These are phyloP conservation scores for Megacollybia platyphylla DNA, from an alignment of 1,284 basidiomycete species.

Conservation along the genomic window DNA sequence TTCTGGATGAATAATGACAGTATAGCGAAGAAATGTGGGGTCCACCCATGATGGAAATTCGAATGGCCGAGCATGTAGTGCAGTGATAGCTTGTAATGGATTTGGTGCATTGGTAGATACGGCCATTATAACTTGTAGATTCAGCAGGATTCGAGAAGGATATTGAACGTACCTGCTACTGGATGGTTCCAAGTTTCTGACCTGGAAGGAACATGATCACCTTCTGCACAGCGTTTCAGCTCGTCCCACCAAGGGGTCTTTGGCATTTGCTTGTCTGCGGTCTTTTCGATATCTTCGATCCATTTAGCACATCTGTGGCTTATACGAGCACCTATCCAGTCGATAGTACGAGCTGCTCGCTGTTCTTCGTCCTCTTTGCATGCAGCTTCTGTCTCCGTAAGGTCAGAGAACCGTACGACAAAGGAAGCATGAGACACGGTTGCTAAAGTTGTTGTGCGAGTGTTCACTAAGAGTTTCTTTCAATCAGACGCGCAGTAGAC, in stretches of 20 bases:
- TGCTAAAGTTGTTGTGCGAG: slow-evolving; percentile 58
- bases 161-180: slow-evolving; percentile 44
- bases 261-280: slow-evolving; percentile 23
- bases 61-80: slow-evolving; percentile 46
- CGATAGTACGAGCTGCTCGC: slow-evolving; percentile 61
- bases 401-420: slow-evolving; percentile 61
- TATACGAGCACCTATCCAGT: slow-evolving; percentile 70
- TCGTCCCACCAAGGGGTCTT: slow-evolving; percentile 79
- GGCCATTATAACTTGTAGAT: slow-evolving; percentile 50
- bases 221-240: slow-evolving; percentile 58
- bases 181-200: slow-evolving; percentile 77
- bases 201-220: slow-evolving; percentile 57
- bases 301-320: slow-evolving; percentile 46
- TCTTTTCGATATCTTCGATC: slow-evolving; percentile 44
- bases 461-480: slow-evolving; percentile 40
- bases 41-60: slow-evolving; percentile 74
- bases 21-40: slow-evolving; percentile 51
- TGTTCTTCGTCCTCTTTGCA: slow-evolving; percentile 66
- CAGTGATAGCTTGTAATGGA: slow-evolving; percentile 62
- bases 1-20: slow-evolving; percentile 61
- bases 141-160: slow-evolving; percentile 6
- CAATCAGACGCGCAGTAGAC: slow-evolving; percentile 2
- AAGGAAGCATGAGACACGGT: slow-evolving; percentile 62
- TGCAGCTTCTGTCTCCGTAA: slow-evolving; percentile 52
- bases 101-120: slow-evolving; percentile 68